Conservation (phyloP, 2,329 filamentous ascomycete species). For the Chrysoporthe cubensis region DNA sequence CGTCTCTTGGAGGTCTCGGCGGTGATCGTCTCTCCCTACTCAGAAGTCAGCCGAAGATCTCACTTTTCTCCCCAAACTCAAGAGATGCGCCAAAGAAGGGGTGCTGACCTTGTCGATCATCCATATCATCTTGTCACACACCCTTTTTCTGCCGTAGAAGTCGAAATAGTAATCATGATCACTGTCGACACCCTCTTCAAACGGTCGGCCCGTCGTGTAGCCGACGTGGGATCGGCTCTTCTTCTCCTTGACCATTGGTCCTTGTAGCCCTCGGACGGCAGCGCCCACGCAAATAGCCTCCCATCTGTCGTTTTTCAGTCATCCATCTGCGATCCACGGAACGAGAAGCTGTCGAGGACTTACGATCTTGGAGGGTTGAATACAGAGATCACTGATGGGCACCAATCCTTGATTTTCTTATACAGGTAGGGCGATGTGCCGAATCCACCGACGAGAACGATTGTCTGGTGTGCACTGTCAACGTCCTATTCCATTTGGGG, state of each 20-base stretch:
- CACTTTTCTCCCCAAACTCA: no score
- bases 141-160: slow-evolving; percentile 9
- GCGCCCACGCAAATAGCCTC: slow-evolving; percentile 14
- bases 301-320: neutral
- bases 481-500: neutral
- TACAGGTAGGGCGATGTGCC: slow-evolving; percentile 10
- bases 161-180: slow-evolving; percentile 6
- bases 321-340: neutral
- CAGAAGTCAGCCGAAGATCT: neutral
- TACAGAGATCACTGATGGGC: slow-evolving; percentile 2
- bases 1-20: slow-evolving; percentile 5
- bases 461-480: neutral
- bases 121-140: slow-evolving; percentile 11
- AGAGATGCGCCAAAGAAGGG: no score
- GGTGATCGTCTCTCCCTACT: slow-evolving; percentile 8
- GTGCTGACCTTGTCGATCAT: slow-evolving; percentile 11
- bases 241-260: slow-evolving; percentile 12
- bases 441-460: slow-evolving; percentile 15
- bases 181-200: slow-evolving; percentile 1
- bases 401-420: slow-evolving; percentile 3
- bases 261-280: slow-evolving; percentile 8
- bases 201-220: neutral
- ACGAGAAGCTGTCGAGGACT: neutral
- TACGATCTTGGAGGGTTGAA: slow-evolving; percentile 5
- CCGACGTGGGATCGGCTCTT: slow-evolving; percentile 14